A percentile compares a stretch with the other conserved stretches of the same genome.
These are phyloP conservation scores for Vanrija pseudolonga DNA, from an alignment of 1,284 basidiomycete species.

Conservation along the genomic window DNA sequence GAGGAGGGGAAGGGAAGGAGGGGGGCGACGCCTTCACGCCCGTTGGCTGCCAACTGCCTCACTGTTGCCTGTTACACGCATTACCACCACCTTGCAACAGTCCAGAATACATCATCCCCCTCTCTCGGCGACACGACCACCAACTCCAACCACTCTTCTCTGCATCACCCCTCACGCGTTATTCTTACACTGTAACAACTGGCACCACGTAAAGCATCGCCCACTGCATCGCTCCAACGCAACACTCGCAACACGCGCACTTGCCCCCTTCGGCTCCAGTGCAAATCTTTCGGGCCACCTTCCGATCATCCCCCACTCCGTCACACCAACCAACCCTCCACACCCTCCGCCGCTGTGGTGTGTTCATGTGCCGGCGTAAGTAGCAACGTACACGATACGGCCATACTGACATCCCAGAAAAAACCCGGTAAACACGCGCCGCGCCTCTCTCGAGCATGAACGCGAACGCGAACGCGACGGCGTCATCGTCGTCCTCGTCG, in stretches of 20 bases:
- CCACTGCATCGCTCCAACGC: too few relatives aligned
- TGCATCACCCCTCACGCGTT: background rate
- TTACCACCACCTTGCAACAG: too few relatives aligned
- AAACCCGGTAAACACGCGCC: background rate
- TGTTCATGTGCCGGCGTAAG: background rate
- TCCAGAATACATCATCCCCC: too few relatives aligned
- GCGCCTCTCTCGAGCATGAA: background rate
- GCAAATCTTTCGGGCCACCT: background rate
- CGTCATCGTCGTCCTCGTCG: constrained; percentile 7
- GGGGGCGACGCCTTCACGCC: too few relatives aligned
- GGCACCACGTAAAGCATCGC: background rate
- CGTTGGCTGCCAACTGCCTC: background rate
- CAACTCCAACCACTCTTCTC: background rate
- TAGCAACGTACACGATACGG: background rate
- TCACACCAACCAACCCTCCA: background rate
- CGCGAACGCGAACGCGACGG: too few relatives aligned
- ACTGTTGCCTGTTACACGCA: too few relatives aligned
- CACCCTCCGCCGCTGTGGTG: background rate
- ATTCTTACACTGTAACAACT: too few relatives aligned
- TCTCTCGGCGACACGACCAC: too few relatives aligned
- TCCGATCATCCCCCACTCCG: background rate
- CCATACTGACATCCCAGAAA: background rate
- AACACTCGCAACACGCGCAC: background rate
- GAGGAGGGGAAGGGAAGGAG: too few relatives aligned
- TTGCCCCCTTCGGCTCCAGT: background rate